Percentiles rank a stretch among this genome's conserved stretches.
Evolutionary conservation across 495 filamentous ascomycete species (phyloP).

Genomic region (Daldinia vernicosa): DNA sequence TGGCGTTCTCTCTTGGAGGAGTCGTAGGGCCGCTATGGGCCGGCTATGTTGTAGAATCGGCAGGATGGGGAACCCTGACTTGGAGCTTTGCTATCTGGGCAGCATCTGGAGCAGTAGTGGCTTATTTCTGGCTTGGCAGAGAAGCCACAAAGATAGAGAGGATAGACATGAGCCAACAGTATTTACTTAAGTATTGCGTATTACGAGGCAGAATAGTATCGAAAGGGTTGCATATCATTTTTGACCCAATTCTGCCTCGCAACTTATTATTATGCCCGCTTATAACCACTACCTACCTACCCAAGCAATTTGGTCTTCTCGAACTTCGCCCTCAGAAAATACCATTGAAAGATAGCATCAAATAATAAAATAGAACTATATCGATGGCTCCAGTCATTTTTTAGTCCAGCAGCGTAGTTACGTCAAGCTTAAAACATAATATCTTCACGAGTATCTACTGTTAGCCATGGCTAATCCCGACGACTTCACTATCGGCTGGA

Average conservation of each 20-base stretch:
- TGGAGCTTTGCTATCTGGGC: slow-evolving; percentile 62
- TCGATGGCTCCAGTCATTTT: too few relatives aligned
- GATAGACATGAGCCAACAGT: background rate
- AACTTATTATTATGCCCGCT: too few relatives aligned
- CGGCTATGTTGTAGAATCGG: slow-evolving; percentile 64
- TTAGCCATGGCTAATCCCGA: background rate
- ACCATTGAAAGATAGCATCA: too few relatives aligned
- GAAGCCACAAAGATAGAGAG: background rate
- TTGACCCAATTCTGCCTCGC: background rate
- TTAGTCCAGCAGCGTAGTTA: too few relatives aligned
- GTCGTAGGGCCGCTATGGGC: slow-evolving; percentile 69
- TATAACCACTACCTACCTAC: too few relatives aligned
- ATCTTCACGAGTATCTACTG: background rate
- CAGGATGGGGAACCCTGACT: slow-evolving; percentile 70
- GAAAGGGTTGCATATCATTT: too few relatives aligned
- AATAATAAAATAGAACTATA: too few relatives aligned
- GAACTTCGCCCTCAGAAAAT: too few relatives aligned
- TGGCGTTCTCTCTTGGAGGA: slow-evolving; percentile 68
- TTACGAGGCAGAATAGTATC: too few relatives aligned
- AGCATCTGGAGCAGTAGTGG: slow-evolving; percentile 39
- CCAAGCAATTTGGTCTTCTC: too few relatives aligned
- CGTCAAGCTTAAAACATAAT: too few relatives aligned
- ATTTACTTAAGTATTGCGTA: too few relatives aligned
- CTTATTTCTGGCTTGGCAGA: slow-evolving; percentile 30
- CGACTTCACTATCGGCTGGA: background rate